Evolutionary conservation across 2,329 filamentous ascomycete species (phyloP).

Genomic region (Bipolaris gigantea): DNA sequence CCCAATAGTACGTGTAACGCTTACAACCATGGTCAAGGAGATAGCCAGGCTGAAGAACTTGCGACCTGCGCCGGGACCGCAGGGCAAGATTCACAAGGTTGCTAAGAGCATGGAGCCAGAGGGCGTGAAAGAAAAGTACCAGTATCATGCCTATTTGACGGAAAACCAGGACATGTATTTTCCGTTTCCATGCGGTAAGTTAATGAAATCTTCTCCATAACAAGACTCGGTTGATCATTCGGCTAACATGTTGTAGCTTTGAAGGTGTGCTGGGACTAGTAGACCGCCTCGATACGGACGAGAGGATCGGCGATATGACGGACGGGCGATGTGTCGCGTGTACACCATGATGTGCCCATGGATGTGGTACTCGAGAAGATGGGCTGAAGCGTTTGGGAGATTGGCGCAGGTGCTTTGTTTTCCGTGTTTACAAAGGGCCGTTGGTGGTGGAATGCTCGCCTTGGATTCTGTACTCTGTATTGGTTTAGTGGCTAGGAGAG

Average conservation of each 20-base stretch:
- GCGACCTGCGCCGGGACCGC: conserved; percentile 44
- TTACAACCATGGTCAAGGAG: conserved; percentile 52
- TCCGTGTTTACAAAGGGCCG: not conserved
- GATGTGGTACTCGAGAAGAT: not conserved
- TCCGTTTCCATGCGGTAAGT: conserved; percentile 53
- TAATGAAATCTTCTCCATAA: not conserved
- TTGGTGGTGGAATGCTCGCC: not conserved
- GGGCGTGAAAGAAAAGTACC: conserved; percentile 32
- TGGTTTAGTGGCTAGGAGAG: not conserved
- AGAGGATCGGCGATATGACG: not conserved
- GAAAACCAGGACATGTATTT: conserved; percentile 53
- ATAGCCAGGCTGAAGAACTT: conserved; percentile 47
- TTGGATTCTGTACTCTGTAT: not conserved
- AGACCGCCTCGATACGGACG: not conserved
- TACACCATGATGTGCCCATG: not conserved
- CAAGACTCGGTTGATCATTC: not conserved
- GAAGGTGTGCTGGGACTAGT: conserved; percentile 37
- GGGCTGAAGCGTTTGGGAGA: not conserved
- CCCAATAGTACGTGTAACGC: conserved; percentile 47
- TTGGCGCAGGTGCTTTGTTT: not conserved
- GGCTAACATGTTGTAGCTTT: conserved; percentile 26
- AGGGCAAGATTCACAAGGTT: conserved; percentile 50
- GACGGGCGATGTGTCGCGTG: not conserved
- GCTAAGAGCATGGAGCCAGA: conserved; percentile 27
- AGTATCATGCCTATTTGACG: conserved; percentile 51